Evolutionary conservation across 306 rosid genomes (phyloP), one percentile per base, ranked within the genome.

Genomic region (Ammopiptanthus mongolicus): DNA sequence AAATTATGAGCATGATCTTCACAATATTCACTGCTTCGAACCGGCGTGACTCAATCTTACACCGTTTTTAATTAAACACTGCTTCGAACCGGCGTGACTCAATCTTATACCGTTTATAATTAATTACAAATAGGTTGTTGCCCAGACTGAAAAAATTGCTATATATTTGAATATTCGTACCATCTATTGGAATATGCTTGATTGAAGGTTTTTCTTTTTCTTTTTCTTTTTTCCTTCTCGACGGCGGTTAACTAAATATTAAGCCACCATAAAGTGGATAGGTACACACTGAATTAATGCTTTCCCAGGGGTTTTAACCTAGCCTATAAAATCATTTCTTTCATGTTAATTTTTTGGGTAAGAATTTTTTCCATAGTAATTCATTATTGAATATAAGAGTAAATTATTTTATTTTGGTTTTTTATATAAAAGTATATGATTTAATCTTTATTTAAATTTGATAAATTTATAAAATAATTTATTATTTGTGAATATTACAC

Each of bases 151-250:
- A 28, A 50, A 71, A 62, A 17, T 62, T 79, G 28, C 29, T 19
- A 48, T 41, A 2, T 42, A 33, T 44, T 56, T 71, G 60, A 55
- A 71, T 64, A 76, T 77, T 48, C 76, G 1, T 12, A n/a, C 3
- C 14, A 56, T 18, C 29, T 42, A 9, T 4, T 46, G 61, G 79
- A 72, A 77, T 77, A 71, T 58, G 69, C 85, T 37, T 50, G 19
- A 15, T 39, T 15, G 33, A 25, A 37, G 50, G 19, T 3, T 44
- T 29, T 76, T 31, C n/a, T n/a, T n/a, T 14, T 52, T 39, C 51
- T 39, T 18, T 8, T 41, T 58, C 36, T 15, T 13, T 7, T 6
- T 0, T 0, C n/a, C 44, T 25, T 34, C 36, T 62, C 25, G 25
- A 25, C 10, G 34, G 78, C 11, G 33, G 61, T 69, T 69, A 50